Evolutionary conservation across 2,329 filamentous ascomycete genomes (phyloP).

Genomic region (Aureobasidium sp.): DNA sequence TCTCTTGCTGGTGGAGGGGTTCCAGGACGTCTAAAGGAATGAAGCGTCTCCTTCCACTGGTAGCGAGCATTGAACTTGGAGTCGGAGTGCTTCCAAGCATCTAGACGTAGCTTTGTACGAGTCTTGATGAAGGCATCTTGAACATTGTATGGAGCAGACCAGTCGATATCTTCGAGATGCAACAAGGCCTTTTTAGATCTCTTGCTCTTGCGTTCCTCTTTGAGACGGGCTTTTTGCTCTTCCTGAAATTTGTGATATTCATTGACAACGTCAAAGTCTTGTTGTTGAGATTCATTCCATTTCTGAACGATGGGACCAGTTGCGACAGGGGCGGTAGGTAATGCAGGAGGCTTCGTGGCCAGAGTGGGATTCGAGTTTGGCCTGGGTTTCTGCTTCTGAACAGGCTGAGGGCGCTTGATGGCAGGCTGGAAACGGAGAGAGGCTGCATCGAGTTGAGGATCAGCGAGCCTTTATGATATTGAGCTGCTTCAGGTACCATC

Average conservation of each 20-base stretch:
- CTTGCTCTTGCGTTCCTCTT: conserved; percentile 66
- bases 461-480: conserved; percentile 36
- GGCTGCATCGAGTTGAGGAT: conserved; percentile 39
- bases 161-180: conserved; percentile 44
- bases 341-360: conserved; percentile 22
- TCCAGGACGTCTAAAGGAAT: conserved; percentile 57
- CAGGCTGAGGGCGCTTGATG: conserved; percentile 66
- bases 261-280: conserved; percentile 67
- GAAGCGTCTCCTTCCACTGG: conserved; percentile 79
- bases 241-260: conserved; percentile 17
- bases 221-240: conserved; percentile 47
- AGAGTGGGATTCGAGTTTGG: conserved; percentile 29
- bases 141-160: conserved; percentile 89
- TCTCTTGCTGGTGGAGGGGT: conserved; percentile 42
- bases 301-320: conserved; percentile 32
- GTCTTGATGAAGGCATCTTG: conserved; percentile 48
- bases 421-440: conserved; percentile 74
- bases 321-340: conserved; percentile 19
- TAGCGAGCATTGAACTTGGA: conserved; percentile 72
- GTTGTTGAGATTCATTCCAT: conserved; percentile 39
- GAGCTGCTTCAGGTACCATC: conserved; percentile 48
- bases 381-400: conserved; percentile 57
- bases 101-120: conserved; percentile 57
- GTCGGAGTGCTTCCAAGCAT: conserved; percentile 76
- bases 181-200: conserved; percentile 40